Conservation (phyloP, 768 basidiomycete species). For the Tremella fuciformis region DNA sequence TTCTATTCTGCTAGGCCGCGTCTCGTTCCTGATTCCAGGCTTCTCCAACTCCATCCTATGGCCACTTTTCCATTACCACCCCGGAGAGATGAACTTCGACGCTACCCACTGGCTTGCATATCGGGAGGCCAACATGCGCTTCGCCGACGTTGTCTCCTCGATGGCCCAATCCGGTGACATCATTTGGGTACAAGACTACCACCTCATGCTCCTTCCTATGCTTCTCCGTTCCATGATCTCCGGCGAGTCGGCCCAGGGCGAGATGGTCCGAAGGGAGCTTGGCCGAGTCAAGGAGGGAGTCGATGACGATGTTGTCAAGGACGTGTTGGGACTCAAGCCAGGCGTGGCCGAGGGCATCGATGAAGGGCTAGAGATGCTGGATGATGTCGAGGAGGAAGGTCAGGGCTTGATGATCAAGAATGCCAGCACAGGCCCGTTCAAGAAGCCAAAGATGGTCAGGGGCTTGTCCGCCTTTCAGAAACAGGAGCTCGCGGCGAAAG, state of each 20-base stretch:
- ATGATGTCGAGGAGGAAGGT: constrained; percentile 61
- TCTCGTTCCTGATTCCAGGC: constrained; percentile 49
- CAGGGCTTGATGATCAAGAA: constrained; percentile 52
- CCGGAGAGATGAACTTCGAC: constrained; percentile 99
- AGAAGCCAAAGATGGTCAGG: constrained; percentile 47
- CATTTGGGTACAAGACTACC: constrained; percentile 85
- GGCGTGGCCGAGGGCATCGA: constrained; percentile 29
- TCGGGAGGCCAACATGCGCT: constrained; percentile 90
- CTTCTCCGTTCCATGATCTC: constrained; percentile 77
- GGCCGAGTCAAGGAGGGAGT: constrained; percentile 56
- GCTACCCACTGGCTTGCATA: constrained; percentile 98
- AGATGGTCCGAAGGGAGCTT: constrained; percentile 47
- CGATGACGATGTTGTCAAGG: constrained; percentile 45
- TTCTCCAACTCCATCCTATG: constrained; percentile 99
- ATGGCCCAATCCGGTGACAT: constrained; percentile 82
- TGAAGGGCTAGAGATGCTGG: constrained; percentile 45
- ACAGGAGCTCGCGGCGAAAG: constrained; percentile 45
- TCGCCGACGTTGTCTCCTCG: constrained; percentile 80
- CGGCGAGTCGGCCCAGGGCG: constrained; percentile 45
- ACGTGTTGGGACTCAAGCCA: constrained; percentile 36
- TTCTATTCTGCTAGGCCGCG: constrained; percentile 44
- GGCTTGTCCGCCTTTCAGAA: constrained; percentile 39
- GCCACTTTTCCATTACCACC: constrained; percentile 99
- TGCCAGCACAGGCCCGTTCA: constrained; percentile 52
- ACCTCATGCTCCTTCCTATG: constrained; percentile 91